These are phyloP conservation scores for Austroboletus rostrupii DNA, from an alignment of 1,284 basidiomycete species.

Conservation along the genomic window DNA sequence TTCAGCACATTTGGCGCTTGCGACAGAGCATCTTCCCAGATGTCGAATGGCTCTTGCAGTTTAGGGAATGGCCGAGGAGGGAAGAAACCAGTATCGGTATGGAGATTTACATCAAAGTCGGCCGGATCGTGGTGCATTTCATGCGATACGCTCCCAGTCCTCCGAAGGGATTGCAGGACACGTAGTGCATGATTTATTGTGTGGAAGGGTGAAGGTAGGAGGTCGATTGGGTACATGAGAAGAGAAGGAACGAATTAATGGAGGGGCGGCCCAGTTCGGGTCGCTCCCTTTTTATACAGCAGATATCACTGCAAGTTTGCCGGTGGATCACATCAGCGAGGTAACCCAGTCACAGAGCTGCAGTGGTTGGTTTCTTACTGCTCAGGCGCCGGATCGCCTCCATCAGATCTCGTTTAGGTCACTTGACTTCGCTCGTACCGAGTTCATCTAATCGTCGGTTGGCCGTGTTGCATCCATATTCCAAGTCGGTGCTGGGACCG, in stretches of 20 bases:
- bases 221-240: constrained; percentile 32
- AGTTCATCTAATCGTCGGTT: constrained; percentile 17
- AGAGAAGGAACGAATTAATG: constrained; percentile 1
- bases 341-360: constrained; percentile 34
- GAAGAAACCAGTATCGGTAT: constrained; percentile 85
- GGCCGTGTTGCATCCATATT: constrained; percentile 16
- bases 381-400: constrained; percentile 28
- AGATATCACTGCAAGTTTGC: constrained; percentile 30
- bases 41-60: constrained; percentile 51
- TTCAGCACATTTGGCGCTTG: constrained; percentile 55
- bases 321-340: constrained; percentile 30
- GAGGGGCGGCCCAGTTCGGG: constrained; percentile 5
- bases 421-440: constrained; percentile 16
- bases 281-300: constrained; percentile 31
- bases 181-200: constrained; percentile 30
- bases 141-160: constrained; percentile 18
- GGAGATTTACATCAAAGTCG: constrained; percentile 72
- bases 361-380: constrained; percentile 28
- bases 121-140: constrained; percentile 31
- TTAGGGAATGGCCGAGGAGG: constrained; percentile 65
- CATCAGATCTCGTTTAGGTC: constrained; percentile 21
- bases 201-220: constrained; percentile 36
- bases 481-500: constrained; percentile 16
- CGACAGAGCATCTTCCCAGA: constrained; percentile 73
- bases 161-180: constrained; percentile 26